Conservation (phyloP, 768 basidiomycete genomes). For the Xerocomellus amylosporus region DNA sequence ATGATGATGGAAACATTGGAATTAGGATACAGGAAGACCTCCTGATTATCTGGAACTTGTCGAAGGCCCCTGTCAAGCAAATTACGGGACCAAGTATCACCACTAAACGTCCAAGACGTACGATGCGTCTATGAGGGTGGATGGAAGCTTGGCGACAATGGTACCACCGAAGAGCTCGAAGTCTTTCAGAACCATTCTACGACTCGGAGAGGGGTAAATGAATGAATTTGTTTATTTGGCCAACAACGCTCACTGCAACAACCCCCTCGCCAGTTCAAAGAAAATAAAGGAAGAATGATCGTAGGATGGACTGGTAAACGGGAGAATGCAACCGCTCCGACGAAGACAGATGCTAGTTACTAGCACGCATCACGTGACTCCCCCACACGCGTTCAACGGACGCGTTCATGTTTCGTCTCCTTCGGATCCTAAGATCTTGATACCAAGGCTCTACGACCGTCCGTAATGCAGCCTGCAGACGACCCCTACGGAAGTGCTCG, state of each 20-base stretch:
- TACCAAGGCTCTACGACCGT: constrained; percentile 47
- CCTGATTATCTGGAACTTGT: constrained; percentile 92
- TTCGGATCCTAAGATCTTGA: constrained; percentile 23
- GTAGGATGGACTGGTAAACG: too few relatives aligned
- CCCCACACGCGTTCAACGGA: neutral
- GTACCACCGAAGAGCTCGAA: constrained; percentile 79
- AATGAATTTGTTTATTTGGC: too few relatives aligned
- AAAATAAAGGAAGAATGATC: too few relatives aligned
- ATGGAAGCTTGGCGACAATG: constrained; percentile 60
- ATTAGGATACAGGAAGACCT: constrained; percentile 77
- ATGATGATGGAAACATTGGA: constrained; percentile 75
- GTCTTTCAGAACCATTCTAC: constrained; percentile 11
- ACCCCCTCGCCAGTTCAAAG: too few relatives aligned
- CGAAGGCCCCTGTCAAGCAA: constrained; percentile 51
- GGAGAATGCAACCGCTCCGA: too few relatives aligned
- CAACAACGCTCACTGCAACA: too few relatives aligned
- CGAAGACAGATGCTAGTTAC: too few relatives aligned
- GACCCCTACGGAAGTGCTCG: constrained; percentile 51
- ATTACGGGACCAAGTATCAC: neutral
- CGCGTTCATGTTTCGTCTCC: neutral
- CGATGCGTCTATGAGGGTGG: constrained; percentile 78
- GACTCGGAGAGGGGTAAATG: too few relatives aligned
- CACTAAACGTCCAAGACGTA: constrained; percentile 41
- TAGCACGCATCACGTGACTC: constrained; percentile 20
- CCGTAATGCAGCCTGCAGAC: constrained; percentile 52